Evolutionary conservation across 208 protist genomes (phyloP), one percentile per base, ranked within the genome.

Genomic region (Tritrichomonas musculus): DNA sequence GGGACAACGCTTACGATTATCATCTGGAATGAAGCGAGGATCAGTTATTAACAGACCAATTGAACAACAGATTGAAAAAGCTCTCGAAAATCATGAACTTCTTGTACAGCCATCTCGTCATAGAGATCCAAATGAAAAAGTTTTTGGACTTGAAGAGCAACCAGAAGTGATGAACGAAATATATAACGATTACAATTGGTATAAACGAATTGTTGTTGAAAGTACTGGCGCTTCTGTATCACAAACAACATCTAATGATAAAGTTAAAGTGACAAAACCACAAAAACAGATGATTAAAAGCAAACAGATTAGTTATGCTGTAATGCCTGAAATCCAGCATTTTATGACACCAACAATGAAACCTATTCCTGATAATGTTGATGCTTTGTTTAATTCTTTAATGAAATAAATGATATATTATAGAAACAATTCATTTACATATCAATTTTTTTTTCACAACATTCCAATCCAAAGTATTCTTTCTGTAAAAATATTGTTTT

Each of bases 21-120:
- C 77, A 27, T 44, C 77, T 27, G 77, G 77, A 13, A 57, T 57
- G 14, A 13, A 47, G 14, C 33, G n/a, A 41, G 77, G 77, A 11
- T 39, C 27, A 33, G 77, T 88, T 57, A 88, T 88, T 57, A 88
- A 88, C 36, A 53, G 77, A 88, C 77, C 77, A 57, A 88, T 88
- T n/a, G 77, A 88, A 39, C 77, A 88, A 39, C 77, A 88, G 47
- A 88, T 88, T 57, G 27, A 25, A 53, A 20, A 41, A 39, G 41
- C 77, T 39, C 47, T 88, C 39, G 13, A 33, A 4, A 33, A 88
- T 36, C 33, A 53, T 20, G 77, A 88, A 27, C 33, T n/a, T 33
- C 47, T 88, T 33, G 41, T 49, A 39, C 77, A 88, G 17, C 77
- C 77, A 57, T 39, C 47, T 17, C 25, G 77, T 9, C 64, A 69